Evolutionary conservation across 2,329 filamentous ascomycete genomes (phyloP).

Genomic region (Metarhizium humberi): DNA sequence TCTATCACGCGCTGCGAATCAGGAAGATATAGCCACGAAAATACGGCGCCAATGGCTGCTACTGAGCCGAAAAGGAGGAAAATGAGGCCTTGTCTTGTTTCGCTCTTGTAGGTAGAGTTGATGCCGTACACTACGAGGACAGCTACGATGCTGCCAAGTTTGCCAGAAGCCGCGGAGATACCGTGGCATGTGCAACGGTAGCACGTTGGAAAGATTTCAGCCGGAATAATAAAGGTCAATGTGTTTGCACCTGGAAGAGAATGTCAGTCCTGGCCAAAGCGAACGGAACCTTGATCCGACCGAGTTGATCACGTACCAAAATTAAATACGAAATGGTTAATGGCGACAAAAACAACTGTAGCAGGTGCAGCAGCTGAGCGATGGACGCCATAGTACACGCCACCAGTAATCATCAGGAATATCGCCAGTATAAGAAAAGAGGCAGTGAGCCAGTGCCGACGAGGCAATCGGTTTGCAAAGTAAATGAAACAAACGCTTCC

Average conservation of each 20-base stretch:
- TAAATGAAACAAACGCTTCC: conserved; percentile 40
- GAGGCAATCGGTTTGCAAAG: conserved; percentile 36
- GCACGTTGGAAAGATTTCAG: conserved; percentile 55
- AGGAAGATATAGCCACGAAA: conserved; percentile 43
- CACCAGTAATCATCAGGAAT: conserved; percentile 39
- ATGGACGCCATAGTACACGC: conserved; percentile 38
- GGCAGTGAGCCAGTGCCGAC: conserved; percentile 38
- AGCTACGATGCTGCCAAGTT: conserved; percentile 46
- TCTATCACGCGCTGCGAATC: conserved; percentile 31
- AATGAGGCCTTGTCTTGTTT: conserved; percentile 36
- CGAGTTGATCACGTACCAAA: conserved; percentile 30
- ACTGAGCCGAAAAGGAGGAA: conserved; percentile 42
- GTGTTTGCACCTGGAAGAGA: conserved; percentile 42
- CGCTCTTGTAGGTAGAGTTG: conserved; percentile 31
- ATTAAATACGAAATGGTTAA: conserved; percentile 47
- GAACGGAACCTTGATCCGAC: background rate
- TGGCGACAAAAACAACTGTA: conserved; percentile 40
- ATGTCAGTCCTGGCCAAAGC: background rate
- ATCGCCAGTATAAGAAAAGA: conserved; percentile 38
- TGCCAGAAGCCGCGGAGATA: conserved; percentile 51
- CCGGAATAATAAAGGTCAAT: conserved; percentile 54
- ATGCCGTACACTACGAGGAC: conserved; percentile 41
- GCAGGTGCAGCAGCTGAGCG: conserved; percentile 30
- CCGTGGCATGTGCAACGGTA: conserved; percentile 55
- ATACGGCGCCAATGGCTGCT: conserved; percentile 38